Conservation (phyloP, 768 basidiomycete species). For the Russula dissimulans region DNA sequence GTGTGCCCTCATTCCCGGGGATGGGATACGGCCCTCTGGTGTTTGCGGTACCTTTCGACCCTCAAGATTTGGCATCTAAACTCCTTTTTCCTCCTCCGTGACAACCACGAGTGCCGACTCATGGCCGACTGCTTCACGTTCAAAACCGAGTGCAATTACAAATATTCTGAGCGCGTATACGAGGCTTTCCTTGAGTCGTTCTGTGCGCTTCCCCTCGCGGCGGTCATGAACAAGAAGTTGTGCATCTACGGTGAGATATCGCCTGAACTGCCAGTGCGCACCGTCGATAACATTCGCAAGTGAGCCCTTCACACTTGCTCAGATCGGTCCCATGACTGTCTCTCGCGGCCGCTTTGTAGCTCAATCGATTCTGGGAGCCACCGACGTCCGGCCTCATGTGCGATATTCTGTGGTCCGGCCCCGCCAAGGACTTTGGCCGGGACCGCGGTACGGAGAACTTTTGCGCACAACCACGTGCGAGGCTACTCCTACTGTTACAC, state of each 20-base stretch:
- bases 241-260: constrained; percentile 97
- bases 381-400: constrained; percentile 95
- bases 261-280: constrained; percentile 69
- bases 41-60: constrained; percentile 94
- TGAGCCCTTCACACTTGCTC: constrained; percentile 31
- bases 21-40: constrained; percentile 40
- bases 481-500: constrained; percentile 96
- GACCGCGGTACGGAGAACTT: constrained; percentile 86
- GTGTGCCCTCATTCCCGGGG: not conserved
- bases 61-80: constrained; percentile 99
- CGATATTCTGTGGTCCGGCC: constrained; percentile 99
- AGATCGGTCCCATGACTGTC: not conserved
- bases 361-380: constrained; percentile 97
- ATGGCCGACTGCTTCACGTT: constrained; percentile 98
- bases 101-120: constrained; percentile 98
- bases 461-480: constrained; percentile 92
- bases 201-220: constrained; percentile 89
- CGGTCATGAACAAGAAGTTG: constrained; percentile 99
- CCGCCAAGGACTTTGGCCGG: constrained; percentile 91
- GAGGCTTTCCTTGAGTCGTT: constrained; percentile 98
- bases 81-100: constrained; percentile 87
- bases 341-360: constrained; percentile 33
- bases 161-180: constrained; percentile 94
- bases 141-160: constrained; percentile 99
- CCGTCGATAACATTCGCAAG: constrained; percentile 88